These are phyloP conservation scores for Diphasiastrum complanatum DNA, from an alignment of 83 land plant genomes.

Conservation along the genomic window DNA sequence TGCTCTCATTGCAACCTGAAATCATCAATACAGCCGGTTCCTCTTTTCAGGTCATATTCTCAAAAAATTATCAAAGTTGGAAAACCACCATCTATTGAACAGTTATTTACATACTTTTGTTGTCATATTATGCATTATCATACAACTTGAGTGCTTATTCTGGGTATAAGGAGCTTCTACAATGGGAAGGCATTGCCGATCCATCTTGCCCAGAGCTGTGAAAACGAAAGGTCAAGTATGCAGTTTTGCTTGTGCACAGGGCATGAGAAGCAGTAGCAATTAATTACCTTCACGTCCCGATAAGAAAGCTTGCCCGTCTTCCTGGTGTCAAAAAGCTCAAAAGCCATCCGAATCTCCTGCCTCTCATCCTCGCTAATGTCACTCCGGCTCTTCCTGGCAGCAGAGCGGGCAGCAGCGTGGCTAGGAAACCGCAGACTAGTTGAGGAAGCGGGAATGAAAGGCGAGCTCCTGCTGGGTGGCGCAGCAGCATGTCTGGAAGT, in stretches of 20 bases:
- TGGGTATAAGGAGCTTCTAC: too few species aligned
- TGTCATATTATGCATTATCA: not conserved
- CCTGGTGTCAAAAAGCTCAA: conserved; percentile 39
- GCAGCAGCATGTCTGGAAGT: too few species aligned
- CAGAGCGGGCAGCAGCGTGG: too few species aligned
- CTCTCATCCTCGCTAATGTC: conserved; percentile 19
- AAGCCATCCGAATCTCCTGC: conserved; percentile 37
- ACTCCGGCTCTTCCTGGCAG: too few species aligned
- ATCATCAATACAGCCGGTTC: not conserved
- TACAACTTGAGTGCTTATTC: too few species aligned
- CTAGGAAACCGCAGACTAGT: too few species aligned
- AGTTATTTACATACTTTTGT: not conserved
- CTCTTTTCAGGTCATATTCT: too few species aligned
- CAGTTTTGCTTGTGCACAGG: not conserved
- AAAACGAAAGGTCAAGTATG: not conserved
- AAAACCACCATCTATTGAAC: not conserved
- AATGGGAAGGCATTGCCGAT: too few species aligned
- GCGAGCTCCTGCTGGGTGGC: too few species aligned
- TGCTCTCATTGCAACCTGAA: conserved; percentile 38
- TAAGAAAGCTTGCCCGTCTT: conserved; percentile 31
- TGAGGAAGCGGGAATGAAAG: too few species aligned
- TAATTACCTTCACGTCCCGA: conserved; percentile 31
- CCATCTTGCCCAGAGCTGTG: too few species aligned
- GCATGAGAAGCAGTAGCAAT: not conserved
- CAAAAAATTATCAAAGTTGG: too few species aligned